A percentile compares a stretch with the other conserved stretches of the same genome.
phyloP scores from a whole-genome alignment of 345 rosid species.

The Diplotaxis tenuifolia region DNA sequence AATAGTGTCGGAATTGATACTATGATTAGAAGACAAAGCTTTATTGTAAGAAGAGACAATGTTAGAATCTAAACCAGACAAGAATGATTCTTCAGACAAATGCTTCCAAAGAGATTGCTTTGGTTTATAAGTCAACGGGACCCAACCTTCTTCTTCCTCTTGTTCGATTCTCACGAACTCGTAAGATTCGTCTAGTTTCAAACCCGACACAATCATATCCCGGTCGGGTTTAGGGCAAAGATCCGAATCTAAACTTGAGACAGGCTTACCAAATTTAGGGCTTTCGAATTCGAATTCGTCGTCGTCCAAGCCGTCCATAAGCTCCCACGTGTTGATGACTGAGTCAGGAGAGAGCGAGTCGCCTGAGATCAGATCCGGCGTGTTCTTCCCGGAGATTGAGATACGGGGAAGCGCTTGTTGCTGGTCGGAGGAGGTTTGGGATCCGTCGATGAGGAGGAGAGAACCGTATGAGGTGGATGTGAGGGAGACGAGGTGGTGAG shows the following conservation, averaged over 20 bases:
- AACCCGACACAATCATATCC: constrained; percentile 29
- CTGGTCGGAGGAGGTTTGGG: constrained; percentile 25
- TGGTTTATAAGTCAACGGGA: constrained; percentile 32
- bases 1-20: constrained; percentile 11
- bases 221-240: constrained; percentile 28
- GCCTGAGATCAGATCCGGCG: constrained; percentile 22
- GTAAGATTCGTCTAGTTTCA: constrained; percentile 37
- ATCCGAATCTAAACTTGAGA: neutral
- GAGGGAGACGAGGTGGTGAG: constrained; percentile 83
- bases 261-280: constrained; percentile 33
- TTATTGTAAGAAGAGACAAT: constrained; percentile 61
- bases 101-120: constrained; percentile 64
- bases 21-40: constrained; percentile 60
- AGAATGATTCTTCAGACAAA: constrained; percentile 67
- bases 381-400: constrained; percentile 25
- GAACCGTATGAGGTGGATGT: constrained; percentile 90
- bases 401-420: constrained; percentile 24
- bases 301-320: constrained; percentile 90
- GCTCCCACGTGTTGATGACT: constrained; percentile 93
- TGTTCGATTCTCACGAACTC: constrained; percentile 34
- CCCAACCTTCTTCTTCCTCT: constrained; percentile 32
- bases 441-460: constrained; percentile 42
- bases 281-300: constrained; percentile 41
- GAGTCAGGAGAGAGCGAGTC: constrained; percentile 61
- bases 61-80: constrained; percentile 60